Conservation (phyloP, 805 yeast genomes). For the Nakazawaea pomicola region DNA sequence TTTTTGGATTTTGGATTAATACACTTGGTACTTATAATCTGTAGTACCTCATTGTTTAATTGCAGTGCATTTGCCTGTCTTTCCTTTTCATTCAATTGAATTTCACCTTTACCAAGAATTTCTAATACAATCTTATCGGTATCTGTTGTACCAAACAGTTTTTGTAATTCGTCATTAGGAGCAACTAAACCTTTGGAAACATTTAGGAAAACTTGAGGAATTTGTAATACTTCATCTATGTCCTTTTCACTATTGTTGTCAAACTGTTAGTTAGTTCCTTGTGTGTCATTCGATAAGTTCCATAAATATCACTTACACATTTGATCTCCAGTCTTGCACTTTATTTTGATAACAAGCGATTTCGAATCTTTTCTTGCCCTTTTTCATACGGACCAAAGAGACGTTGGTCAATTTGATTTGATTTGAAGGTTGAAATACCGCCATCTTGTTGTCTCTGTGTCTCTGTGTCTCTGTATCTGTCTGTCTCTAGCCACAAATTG, state of each 20-base stretch:
- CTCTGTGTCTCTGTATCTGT: background rate
- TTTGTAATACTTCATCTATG: slow-evolving; percentile 91
- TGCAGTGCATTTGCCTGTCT: slow-evolving; percentile 70
- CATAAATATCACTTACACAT: slow-evolving; percentile 32
- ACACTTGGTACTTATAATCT: slow-evolving; percentile 82
- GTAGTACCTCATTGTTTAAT: slow-evolving; percentile 76
- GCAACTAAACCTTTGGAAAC: slow-evolving; percentile 96
- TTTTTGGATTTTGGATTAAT: slow-evolving; percentile 86
- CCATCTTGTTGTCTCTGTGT: background rate
- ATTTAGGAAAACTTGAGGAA: slow-evolving; percentile 89
- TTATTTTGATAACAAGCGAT: slow-evolving; percentile 96
- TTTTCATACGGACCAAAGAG: slow-evolving; percentile 84
- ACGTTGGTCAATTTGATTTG: slow-evolving; percentile 93
- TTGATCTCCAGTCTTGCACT: slow-evolving; percentile 90
- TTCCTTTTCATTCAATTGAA: slow-evolving; percentile 92
- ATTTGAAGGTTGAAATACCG: slow-evolving; percentile 63
- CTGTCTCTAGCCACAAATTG: background rate
- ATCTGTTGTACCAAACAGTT: slow-evolving; percentile 72
- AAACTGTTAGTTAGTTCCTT: slow-evolving; percentile 15
- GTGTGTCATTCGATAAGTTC: background rate
- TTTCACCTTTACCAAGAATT: slow-evolving; percentile 86
- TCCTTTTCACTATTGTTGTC: slow-evolving; percentile 60
- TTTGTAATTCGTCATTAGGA: slow-evolving; percentile 71
- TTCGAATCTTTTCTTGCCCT: slow-evolving; percentile 89
- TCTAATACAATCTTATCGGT: slow-evolving; percentile 71